Evolutionary conservation across 2,329 filamentous ascomycete genomes (phyloP).

Genomic region (Diaporthe citrichinensis): DNA sequence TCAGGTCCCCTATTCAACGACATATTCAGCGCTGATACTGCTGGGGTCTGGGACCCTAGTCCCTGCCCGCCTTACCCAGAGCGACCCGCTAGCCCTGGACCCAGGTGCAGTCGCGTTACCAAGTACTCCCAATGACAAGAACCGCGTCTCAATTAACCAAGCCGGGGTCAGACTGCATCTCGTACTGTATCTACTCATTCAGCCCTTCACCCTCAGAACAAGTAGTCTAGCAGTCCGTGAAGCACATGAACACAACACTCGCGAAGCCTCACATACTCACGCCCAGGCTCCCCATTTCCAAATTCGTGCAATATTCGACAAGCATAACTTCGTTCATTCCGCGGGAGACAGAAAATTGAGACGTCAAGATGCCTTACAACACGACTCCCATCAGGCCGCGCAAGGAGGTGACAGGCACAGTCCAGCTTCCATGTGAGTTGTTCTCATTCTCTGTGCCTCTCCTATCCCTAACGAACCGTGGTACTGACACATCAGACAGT

Average conservation of each 20-base stretch:
- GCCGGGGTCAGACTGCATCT: background rate
- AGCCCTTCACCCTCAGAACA: background rate
- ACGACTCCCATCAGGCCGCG: slow-evolving; percentile 84
- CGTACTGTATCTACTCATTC: background rate
- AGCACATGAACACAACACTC: background rate
- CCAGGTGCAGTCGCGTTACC: slow-evolving; percentile 32
- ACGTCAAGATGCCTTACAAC: slow-evolving; percentile 84
- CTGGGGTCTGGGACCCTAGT: background rate
- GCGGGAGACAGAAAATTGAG: background rate
- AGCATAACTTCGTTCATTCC: background rate
- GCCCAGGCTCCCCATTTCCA: background rate
- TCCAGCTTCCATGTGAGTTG: slow-evolving; percentile 85
- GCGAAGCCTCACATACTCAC: background rate
- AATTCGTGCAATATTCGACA: background rate
- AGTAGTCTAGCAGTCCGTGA: background rate
- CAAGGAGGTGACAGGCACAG: slow-evolving; percentile 87
- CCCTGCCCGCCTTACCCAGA: slow-evolving; percentile 4
- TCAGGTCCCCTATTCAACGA: slow-evolving; percentile 11
- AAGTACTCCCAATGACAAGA: background rate
- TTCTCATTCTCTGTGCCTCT: background rate
- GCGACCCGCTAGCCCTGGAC: background rate
- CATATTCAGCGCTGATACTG: background rate
- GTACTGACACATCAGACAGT: slow-evolving; percentile 68
- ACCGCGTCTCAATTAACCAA: slow-evolving; percentile 44
- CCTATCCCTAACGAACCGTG: no score